These are phyloP conservation scores for Myriosclerotinia scirpicola DNA, from an alignment of 2,329 filamentous ascomycete species.

Conservation along the genomic window DNA sequence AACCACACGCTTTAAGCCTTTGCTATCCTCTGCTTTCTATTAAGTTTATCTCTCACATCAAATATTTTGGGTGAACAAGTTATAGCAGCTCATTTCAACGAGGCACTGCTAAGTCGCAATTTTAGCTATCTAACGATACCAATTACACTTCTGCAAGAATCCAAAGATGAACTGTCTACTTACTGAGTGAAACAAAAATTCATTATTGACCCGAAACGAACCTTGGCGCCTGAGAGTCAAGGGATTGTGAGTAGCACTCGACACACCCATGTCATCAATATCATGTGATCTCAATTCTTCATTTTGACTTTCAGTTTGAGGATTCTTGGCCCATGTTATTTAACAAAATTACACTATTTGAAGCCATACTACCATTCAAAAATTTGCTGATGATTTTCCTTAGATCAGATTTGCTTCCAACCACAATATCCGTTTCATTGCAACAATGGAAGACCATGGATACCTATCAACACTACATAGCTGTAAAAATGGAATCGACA, in stretches of 20 bases:
- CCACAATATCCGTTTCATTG: not conserved
- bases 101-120: not conserved
- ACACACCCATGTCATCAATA: not conserved
- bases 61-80: not conserved
- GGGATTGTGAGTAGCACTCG: not conserved
- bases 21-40: not conserved
- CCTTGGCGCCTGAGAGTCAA: not conserved
- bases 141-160: slow-evolving; percentile 1
- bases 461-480: not conserved
- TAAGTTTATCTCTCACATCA: not conserved
- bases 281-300: not conserved
- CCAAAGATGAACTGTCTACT: slow-evolving; percentile 2
- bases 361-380: not conserved
- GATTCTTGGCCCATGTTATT: not conserved
- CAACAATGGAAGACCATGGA: not conserved
- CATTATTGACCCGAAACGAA: not conserved
- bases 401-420: not conserved
- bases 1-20: not conserved
- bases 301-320: not conserved
- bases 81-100: not conserved
- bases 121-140: not conserved
- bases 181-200: not conserved
- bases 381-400: not conserved
- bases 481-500: not conserved
- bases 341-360: not conserved